phyloP scores from a whole-genome alignment of 768 basidiomycete genomes.

The Macrolepiota dolichaula region DNA sequence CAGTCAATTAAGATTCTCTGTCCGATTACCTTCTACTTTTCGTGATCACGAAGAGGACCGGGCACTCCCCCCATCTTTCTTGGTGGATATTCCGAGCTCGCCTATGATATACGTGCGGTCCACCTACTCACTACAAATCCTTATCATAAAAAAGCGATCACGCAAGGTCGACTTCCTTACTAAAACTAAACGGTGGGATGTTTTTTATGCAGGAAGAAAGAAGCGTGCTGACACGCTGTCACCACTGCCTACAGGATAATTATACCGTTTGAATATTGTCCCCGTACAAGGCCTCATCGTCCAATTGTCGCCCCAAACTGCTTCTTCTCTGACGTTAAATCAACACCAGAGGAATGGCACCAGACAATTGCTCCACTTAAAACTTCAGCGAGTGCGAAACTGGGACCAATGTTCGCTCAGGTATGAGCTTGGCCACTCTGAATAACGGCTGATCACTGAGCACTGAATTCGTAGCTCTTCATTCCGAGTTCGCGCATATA shows the following conservation, averaged over 20 bases:
- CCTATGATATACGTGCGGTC: conserved; percentile 37
- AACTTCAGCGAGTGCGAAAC: conserved; percentile 26
- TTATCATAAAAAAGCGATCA: conserved; percentile 32
- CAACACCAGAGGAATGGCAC: conserved; percentile 65
- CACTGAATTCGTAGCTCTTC: conserved; percentile 42
- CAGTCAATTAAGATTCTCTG: conserved; percentile 38
- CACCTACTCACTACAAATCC: conserved; percentile 44
- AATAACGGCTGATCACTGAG: conserved; percentile 2
- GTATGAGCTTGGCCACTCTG: conserved; percentile 31
- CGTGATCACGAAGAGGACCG: conserved; percentile 26
- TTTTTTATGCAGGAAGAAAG: neutral
- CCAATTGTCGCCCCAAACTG: conserved; percentile 45
- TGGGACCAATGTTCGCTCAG: conserved; percentile 44
- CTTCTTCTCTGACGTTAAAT: conserved; percentile 59
- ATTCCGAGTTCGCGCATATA: conserved; percentile 55
- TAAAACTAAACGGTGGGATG: conserved; percentile 40
- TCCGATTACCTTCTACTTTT: conserved; percentile 44
- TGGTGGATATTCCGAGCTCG: conserved; percentile 25
- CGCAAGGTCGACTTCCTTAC: conserved; percentile 42
- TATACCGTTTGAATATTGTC: conserved; percentile 49
- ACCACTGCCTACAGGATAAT: conserved; percentile 32
- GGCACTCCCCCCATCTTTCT: conserved; percentile 49
- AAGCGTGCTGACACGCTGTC: neutral
- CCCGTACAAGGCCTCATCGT: conserved; percentile 51
- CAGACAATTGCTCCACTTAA: conserved; percentile 43